These are phyloP conservation scores for Tulasnella calospora DNA, from an alignment of 768 basidiomycete genomes.

Conservation along the genomic window DNA sequence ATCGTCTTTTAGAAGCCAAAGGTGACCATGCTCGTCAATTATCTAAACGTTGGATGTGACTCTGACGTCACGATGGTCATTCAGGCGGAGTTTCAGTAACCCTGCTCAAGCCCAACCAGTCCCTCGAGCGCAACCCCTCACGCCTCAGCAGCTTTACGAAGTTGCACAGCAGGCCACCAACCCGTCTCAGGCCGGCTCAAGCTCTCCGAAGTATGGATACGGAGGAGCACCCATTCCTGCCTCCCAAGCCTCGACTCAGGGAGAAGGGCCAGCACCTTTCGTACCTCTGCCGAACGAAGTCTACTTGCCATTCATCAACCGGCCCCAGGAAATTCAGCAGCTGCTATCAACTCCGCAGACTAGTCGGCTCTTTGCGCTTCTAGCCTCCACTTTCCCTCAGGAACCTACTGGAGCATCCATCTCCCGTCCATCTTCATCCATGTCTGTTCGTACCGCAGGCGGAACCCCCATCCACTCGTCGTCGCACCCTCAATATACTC, in stretches of 20 bases:
- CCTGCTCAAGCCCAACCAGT: slow-evolving; percentile 37
- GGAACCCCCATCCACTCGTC: slow-evolving; percentile 29
- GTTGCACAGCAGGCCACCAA: slow-evolving; percentile 44
- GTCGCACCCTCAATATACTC: slow-evolving; percentile 31
- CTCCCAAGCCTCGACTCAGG: slow-evolving; percentile 50
- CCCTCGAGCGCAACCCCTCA: slow-evolving; percentile 46
- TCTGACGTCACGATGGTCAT: slow-evolving; percentile 43
- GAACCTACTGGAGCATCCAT: slow-evolving; percentile 21
- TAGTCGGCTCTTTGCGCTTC: slow-evolving; percentile 63
- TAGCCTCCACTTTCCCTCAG: slow-evolving; percentile 57
- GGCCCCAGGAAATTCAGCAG: slow-evolving; percentile 65
- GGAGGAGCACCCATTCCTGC: slow-evolving; percentile 17
- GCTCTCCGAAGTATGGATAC: background rate
- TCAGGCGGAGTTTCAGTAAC: slow-evolving; percentile 23
- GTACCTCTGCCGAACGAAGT: slow-evolving; percentile 71
- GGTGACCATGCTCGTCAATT: slow-evolving; percentile 32
- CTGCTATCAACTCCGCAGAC: slow-evolving; percentile 64
- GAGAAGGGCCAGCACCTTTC: slow-evolving; percentile 45
- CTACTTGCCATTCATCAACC: slow-evolving; percentile 81
- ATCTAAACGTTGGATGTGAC: slow-evolving; percentile 36
- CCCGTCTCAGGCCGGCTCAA: background rate
- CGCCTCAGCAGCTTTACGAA: slow-evolving; percentile 70
- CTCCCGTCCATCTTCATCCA: slow-evolving; percentile 28
- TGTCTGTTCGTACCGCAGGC: slow-evolving; percentile 33
- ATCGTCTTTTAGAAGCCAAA: slow-evolving; percentile 26